Evolutionary conservation across 2,329 filamentous ascomycete species (phyloP), one percentile per base, ranked within the genome.

Genomic region (Aureobasidium sp.): DNA sequence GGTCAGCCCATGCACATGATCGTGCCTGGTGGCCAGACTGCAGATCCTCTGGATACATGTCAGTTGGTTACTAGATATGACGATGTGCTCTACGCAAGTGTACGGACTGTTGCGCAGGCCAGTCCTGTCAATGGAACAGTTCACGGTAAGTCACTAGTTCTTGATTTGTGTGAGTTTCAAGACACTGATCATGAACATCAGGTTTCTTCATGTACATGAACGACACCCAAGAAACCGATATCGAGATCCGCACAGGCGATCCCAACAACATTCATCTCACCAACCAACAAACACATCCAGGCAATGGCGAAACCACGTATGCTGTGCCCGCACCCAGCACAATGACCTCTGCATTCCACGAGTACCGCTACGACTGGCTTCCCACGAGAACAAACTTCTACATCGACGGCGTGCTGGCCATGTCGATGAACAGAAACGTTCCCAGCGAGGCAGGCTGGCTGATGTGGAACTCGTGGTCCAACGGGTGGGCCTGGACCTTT

Each of bases 191-290:
- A 10, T 21, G 1, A 2, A 10, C 7, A 21, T 23, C 53, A 57
- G 55, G 55, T 11, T 90, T 92, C 74, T 92, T 91, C 73, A 92
- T 87, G 86, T 91, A 89, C 71, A 83, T 82, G 73, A 89, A 90
- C 71, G 85, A 93, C 71, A 87, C 85, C 0, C 85, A 89, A 69
- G 88, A 92, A 68, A 90, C 92, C 66, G 88, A 92, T 69, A 85
- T 92, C 73, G 89, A 92, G 65, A 61, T 64, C 27, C 49, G 57
- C 7, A 64, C 63, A 4, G 40, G 21, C 2, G 50, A 63, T 43
- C 43, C 58, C 11, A 27, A 27, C 10, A 21, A 49, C 19, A 33
- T 63, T 8, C 55, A 60, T 43, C 89, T 91, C 68, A 72, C 75
- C 21, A 77, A 77, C 37, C 86, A 80, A 64, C 81, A 84, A 0